Conservation (phyloP, 2,329 filamentous ascomycete genomes). For the Pseudogymnoascus sp. region DNA sequence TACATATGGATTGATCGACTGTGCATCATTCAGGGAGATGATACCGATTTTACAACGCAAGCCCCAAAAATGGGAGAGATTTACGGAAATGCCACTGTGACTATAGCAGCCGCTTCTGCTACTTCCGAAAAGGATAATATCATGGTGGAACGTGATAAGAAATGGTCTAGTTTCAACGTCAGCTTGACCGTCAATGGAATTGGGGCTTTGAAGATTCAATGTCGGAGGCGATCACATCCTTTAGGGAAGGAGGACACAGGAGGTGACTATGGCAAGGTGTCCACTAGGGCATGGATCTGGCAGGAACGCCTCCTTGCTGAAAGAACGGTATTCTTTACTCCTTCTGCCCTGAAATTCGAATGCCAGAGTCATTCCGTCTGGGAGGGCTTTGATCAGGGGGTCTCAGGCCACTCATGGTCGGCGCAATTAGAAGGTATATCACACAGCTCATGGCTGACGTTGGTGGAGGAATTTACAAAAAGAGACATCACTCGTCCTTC, state of each 20-base stretch:
- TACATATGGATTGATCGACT: neutral
- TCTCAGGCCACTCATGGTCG: neutral
- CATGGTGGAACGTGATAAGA: neutral
- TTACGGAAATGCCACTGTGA: constrained; percentile 11
- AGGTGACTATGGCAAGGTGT: neutral
- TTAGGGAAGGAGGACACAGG: neutral
- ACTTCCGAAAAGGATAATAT: neutral
- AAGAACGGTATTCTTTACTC: neutral
- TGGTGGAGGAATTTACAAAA: neutral
- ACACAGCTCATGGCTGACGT: neutral
- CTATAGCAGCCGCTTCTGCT: constrained; percentile 10
- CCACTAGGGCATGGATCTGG: neutral
- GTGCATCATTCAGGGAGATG: neutral
- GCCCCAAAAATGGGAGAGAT: constrained; percentile 12
- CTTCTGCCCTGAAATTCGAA: neutral
- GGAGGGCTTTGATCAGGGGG: neutral
- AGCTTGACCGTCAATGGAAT: neutral
- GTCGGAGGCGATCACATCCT: neutral
- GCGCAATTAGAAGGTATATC: neutral
- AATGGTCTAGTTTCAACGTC: neutral
- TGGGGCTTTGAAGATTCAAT: neutral
- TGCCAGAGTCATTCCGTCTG: neutral
- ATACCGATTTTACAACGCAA: constrained; percentile 10
- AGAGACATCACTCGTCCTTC: neutral
- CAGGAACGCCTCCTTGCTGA: neutral